phyloP scores from a whole-genome alignment of 179 eudicot genomes.

The Spergularia azorica region DNA sequence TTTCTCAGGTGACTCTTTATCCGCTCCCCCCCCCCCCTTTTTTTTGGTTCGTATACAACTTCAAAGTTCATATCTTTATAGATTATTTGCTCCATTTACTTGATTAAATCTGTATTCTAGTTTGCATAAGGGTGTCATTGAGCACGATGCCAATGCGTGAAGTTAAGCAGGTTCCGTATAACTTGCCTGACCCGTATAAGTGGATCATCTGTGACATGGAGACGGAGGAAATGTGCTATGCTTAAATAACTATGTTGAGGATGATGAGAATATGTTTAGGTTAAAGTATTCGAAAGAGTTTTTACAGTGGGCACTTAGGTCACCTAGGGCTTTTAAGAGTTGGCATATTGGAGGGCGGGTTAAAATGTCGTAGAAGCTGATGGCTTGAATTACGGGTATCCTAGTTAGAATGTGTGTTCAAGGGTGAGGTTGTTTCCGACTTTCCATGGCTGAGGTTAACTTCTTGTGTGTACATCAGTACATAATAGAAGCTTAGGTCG shows the following conservation, averaged over 20 bases:
- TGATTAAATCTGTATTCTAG: slow-evolving; percentile 34
- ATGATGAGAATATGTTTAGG: slow-evolving; percentile 60
- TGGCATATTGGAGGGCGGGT: slow-evolving; percentile 79
- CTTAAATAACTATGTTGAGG: slow-evolving; percentile 66
- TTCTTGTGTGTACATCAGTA: slow-evolving; percentile 73
- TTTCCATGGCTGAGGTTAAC: slow-evolving; percentile 47
- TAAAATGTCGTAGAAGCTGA: slow-evolving; percentile 60
- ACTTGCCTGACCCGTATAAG: slow-evolving; percentile 54
- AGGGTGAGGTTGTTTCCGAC: slow-evolving; percentile 41
- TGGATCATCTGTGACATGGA: slow-evolving; percentile 85
- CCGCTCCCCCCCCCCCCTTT: slow-evolving; percentile 39
- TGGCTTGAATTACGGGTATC: slow-evolving; percentile 69
- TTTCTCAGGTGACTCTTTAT: no score
- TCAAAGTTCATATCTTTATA: no score
- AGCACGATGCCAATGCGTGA: slow-evolving; percentile 61
- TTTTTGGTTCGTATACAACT: slow-evolving; percentile 2
- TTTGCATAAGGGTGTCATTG: slow-evolving; percentile 68
- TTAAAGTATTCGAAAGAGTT: slow-evolving; percentile 74
- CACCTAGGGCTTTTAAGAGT: slow-evolving; percentile 63
- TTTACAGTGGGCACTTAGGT: slow-evolving; percentile 70
- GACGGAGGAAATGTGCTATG: slow-evolving; percentile 52
- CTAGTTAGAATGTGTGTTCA: slow-evolving; percentile 66
- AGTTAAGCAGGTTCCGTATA: slow-evolving; percentile 77
- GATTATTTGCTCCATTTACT: no score
- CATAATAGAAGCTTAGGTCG: slow-evolving; percentile 48